Percentiles rank a stretch among this genome's conserved stretches.
These are phyloP conservation scores for Cicer judaicum DNA, from an alignment of 306 rosid genomes.

Conservation along the genomic window DNA sequence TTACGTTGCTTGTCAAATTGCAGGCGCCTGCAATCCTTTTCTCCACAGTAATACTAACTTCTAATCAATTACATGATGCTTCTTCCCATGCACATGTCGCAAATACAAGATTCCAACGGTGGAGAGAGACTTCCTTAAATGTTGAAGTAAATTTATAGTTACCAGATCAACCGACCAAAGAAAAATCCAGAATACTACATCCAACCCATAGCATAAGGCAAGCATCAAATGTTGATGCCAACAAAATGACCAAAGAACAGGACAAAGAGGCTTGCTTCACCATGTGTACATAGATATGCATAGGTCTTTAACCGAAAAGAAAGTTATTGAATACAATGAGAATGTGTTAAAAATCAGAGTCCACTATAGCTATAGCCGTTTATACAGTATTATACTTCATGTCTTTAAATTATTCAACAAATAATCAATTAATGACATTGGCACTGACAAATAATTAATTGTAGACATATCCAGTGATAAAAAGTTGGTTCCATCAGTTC, in stretches of 20 bases:
- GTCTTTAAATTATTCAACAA: slow-evolving; percentile 18
- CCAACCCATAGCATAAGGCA: slow-evolving; percentile 16
- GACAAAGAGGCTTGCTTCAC: slow-evolving; percentile 14
- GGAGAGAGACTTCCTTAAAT: not conserved
- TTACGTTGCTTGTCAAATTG: no score
- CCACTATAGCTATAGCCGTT: slow-evolving; percentile 18
- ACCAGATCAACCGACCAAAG: not conserved
- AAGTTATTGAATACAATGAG: slow-evolving; percentile 12
- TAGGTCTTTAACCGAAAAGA: slow-evolving; percentile 24
- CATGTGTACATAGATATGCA: not conserved
- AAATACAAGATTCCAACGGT: not conserved
- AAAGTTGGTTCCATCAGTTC: not conserved
- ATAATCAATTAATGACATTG: no score
- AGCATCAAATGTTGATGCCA: slow-evolving; percentile 4
- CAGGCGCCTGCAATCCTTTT: not conserved
- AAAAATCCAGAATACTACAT: slow-evolving; percentile 6
- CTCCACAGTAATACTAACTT: not conserved
- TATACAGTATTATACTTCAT: slow-evolving; percentile 2
- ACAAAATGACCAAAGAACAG: slow-evolving; percentile 13
- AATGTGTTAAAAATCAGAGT: slow-evolving; percentile 4
- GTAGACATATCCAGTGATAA: not conserved
- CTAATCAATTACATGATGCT: not conserved
- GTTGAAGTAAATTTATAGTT: not conserved
- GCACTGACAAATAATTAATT: not conserved
- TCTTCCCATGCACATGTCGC: not conserved